phyloP scores from a whole-genome alignment of 179 eudicot species.

The Silene noctiflora region DNA sequence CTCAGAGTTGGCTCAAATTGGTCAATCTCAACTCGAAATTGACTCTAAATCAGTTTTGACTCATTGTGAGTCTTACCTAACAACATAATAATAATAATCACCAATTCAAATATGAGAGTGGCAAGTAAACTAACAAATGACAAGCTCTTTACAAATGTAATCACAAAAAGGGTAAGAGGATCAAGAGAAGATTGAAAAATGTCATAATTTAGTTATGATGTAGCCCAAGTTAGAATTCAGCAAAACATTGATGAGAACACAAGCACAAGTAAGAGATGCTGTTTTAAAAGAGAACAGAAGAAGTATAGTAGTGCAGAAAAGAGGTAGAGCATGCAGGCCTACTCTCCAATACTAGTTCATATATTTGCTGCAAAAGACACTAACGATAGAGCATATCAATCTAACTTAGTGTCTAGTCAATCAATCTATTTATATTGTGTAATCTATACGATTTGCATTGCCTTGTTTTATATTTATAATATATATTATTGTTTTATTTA shows the following conservation, averaged over 20 bases:
- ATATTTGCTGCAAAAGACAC: constrained; percentile 9
- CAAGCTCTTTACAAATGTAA: too few relatives aligned
- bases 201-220: neutral
- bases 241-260: neutral
- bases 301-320: neutral
- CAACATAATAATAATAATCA: too few relatives aligned
- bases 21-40: too few relatives aligned
- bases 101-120: too few relatives aligned
- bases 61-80: too few relatives aligned
- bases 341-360: constrained; percentile 17
- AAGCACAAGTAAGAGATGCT: neutral
- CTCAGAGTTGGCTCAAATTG: too few relatives aligned
- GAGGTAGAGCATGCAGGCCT: neutral
- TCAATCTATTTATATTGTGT: constrained; percentile 22
- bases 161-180: too few relatives aligned
- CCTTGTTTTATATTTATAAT: neutral
- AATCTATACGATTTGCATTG: constrained; percentile 23
- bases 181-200: neutral
- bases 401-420: constrained; percentile 26
- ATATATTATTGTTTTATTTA: neutral
- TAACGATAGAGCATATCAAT: constrained; percentile 30
- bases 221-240: neutral
- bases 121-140: too few relatives aligned
- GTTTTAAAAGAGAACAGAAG: neutral
- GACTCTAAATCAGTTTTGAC: too few relatives aligned